Evolutionary conservation across 306 rosid species (phyloP).

Genomic region (Inga leiocalycina): DNA sequence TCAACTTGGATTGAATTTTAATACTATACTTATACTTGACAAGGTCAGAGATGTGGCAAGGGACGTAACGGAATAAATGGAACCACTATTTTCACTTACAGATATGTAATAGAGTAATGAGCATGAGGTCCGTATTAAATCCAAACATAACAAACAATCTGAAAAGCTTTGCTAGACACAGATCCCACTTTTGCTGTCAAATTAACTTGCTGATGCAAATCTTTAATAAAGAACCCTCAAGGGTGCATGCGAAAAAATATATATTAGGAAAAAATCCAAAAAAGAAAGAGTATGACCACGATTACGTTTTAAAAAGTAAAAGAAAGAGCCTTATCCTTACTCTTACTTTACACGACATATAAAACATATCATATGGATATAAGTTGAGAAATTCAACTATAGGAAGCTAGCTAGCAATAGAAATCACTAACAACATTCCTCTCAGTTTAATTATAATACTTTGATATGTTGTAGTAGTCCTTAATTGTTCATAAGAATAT

Average conservation of each 20-base stretch:
- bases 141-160: constrained; percentile 26
- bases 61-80: neutral
- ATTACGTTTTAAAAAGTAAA: constrained; percentile 38
- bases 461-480: neutral
- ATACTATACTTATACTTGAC: no score
- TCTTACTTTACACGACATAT: constrained; percentile 66
- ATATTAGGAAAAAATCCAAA: neutral
- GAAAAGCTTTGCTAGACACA: constrained; percentile 26
- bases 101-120: neutral
- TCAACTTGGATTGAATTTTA: no score
- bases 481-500: neutral
- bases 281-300: constrained; percentile 20
- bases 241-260: constrained; percentile 15
- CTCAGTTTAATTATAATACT: neutral
- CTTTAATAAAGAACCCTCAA: constrained; percentile 47
- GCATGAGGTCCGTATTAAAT: constrained; percentile 20
- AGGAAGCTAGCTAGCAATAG: neutral
- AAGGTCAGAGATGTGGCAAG: no score
- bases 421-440: constrained; percentile 8
- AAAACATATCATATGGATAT: constrained; percentile 1
- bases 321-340: constrained; percentile 57
- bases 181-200: constrained; percentile 33
- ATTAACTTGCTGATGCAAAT: constrained; percentile 47
- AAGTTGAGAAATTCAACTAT: constrained; percentile 32
- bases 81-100: neutral